Evolutionary conservation across 2,329 filamentous ascomycete genomes (phyloP).

Genomic region (Gliomastix tumulicola): DNA sequence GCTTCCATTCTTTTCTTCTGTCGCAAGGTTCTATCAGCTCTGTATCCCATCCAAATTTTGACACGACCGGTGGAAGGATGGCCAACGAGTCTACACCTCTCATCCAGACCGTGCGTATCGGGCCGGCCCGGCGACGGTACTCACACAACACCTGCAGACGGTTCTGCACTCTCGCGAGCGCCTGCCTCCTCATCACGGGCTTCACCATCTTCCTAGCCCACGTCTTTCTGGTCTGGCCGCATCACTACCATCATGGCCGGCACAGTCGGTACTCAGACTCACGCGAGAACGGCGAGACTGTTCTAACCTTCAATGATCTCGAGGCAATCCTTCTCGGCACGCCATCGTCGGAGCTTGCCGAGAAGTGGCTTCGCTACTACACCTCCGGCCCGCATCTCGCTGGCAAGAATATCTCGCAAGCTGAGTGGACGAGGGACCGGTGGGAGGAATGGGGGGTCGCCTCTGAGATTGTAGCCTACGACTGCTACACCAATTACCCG

Average conservation of each 20-base stretch:
- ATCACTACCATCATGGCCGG: slow-evolving; percentile 22
- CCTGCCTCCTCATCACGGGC: slow-evolving; percentile 45
- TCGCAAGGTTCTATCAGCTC: too few species aligned
- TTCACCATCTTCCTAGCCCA: slow-evolving; percentile 42
- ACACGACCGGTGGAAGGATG: too few species aligned
- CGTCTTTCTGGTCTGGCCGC: slow-evolving; percentile 32
- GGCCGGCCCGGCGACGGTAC: slow-evolving; percentile 45
- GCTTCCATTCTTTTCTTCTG: too few species aligned
- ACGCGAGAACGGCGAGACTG: slow-evolving; percentile 13
- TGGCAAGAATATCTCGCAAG: slow-evolving; percentile 72
- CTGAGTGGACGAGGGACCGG: slow-evolving; percentile 66
- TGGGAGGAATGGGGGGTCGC: slow-evolving; percentile 67
- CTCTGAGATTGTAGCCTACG: slow-evolving; percentile 60
- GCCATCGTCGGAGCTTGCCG: slow-evolving; percentile 47
- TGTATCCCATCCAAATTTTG: too few species aligned
- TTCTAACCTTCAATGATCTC: slow-evolving; percentile 39
- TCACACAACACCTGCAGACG: slow-evolving; percentile 54
- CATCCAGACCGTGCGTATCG: slow-evolving; percentile 54
- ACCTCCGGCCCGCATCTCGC: slow-evolving; percentile 69
- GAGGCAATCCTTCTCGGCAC: slow-evolving; percentile 50
- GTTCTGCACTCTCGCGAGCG: slow-evolving; percentile 56
- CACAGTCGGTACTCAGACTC: slow-evolving; percentile 17
- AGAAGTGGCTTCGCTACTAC: slow-evolving; percentile 74
- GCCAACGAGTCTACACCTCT: slow-evolving; percentile 57
- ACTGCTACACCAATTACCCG: slow-evolving; percentile 74